Evolutionary conservation across 129 eudicot species (phyloP).

Genomic region (Oenanthe sinensis): DNA sequence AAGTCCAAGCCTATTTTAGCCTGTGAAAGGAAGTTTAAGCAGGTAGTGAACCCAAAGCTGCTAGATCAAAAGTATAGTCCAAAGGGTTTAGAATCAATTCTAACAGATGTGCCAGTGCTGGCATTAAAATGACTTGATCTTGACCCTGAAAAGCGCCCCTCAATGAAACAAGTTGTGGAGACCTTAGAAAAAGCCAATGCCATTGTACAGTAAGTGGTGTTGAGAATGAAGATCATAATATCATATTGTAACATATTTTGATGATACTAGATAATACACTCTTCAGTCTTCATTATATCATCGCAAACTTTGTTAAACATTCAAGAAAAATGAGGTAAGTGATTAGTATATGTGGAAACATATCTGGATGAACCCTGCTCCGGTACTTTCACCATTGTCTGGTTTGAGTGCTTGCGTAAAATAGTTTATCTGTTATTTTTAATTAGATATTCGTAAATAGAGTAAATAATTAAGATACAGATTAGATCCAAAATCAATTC

Average conservation of each 20-base stretch:
- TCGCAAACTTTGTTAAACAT: not conserved
- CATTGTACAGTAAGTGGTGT: not conserved
- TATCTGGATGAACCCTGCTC: no score
- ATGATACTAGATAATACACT: no score
- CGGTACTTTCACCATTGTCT: no score
- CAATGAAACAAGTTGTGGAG: constrained; percentile 17
- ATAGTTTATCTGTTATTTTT: no score
- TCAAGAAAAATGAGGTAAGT: no score
- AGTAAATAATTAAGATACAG: no score
- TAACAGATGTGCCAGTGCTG: constrained; percentile 6
- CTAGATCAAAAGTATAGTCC: constrained; percentile 1
- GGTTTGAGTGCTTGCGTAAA: no score
- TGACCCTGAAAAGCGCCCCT: constrained; percentile 12
- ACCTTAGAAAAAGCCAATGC: constrained; percentile 9
- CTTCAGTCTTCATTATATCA: not conserved
- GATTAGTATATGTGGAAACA: no score
- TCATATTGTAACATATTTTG: not conserved
- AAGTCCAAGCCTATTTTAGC: constrained; percentile 3
- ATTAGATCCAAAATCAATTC: no score
- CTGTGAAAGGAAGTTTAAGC: not conserved
- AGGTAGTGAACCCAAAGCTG: constrained; percentile 7
- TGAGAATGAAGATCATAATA: not conserved
- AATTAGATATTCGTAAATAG: no score
- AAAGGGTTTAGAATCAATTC: not conserved
- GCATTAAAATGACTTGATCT: constrained; percentile 6